Conservation (phyloP, 139 green algal genomes). For the Deuterostichococcus epilithicus region DNA sequence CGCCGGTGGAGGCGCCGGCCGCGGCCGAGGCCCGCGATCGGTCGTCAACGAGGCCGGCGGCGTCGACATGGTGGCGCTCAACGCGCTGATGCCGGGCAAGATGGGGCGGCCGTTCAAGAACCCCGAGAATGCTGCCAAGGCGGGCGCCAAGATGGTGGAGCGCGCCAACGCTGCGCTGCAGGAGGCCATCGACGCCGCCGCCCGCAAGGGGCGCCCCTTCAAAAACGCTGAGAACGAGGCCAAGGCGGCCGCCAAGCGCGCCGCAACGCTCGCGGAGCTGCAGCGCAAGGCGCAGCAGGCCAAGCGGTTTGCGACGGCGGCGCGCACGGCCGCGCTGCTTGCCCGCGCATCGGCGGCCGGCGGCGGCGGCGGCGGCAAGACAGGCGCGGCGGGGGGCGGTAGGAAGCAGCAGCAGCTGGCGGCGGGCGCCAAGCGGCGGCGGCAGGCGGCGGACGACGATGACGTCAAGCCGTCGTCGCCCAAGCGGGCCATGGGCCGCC, state of each 20-base stretch:
- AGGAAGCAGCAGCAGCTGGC: background rate
- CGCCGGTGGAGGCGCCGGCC: background rate
- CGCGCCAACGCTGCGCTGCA: constrained; percentile 13
- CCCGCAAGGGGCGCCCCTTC: background rate
- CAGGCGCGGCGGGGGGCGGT: background rate
- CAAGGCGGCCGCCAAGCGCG: background rate
- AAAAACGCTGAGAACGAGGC: background rate
- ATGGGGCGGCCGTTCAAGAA: constrained; percentile 4
- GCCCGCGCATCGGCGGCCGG: too few species aligned
- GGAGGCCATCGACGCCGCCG: background rate
- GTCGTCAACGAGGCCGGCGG: background rate
- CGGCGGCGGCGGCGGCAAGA: background rate
- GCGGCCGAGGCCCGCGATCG: constrained; percentile 5
- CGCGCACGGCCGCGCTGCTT: too few species aligned
- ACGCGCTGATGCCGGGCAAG: constrained; percentile 17
- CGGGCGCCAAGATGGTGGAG: constrained; percentile 7
- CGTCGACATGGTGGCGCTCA: background rate
- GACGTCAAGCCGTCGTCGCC: background rate
- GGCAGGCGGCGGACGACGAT: background rate
- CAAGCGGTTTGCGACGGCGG: background rate
- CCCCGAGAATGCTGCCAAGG: background rate
- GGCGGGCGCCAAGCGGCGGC: background rate
- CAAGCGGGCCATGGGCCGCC: background rate
- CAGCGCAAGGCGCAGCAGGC: background rate
- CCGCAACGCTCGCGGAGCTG: background rate